A percentile compares a stretch with the other conserved stretches of the same genome.
Evolutionary conservation across 75 land plant species (phyloP).

Genomic region (Sequoiadendron giganteum): DNA sequence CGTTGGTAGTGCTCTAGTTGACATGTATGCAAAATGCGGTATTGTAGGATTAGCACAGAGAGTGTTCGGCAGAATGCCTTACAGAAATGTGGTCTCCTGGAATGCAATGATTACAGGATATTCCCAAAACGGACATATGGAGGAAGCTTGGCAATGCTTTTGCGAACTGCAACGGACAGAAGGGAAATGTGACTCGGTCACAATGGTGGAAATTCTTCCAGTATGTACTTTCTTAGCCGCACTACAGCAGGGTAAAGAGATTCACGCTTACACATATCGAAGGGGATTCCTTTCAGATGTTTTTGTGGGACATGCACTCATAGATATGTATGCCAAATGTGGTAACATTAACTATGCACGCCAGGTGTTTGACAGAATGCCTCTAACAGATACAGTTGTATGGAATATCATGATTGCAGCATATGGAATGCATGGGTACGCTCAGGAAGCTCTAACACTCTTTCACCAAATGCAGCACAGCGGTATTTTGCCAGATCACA

Average conservation of each 20-base stretch:
- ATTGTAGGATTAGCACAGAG: neutral
- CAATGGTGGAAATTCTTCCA: conserved; percentile 1
- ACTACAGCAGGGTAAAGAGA: neutral
- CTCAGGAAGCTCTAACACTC: conserved; percentile 28
- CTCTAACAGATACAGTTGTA: conserved; percentile 18
- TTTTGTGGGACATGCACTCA: conserved; percentile 14
- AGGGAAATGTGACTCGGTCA: conserved; percentile 3
- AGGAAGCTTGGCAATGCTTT: conserved; percentile 5
- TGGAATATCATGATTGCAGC: conserved; percentile 42
- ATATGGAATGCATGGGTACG: conserved; percentile 24
- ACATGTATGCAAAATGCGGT: conserved; percentile 23
- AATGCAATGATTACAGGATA: conserved; percentile 23
- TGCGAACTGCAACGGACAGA: conserved; percentile 4
- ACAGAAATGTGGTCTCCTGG: conserved; percentile 13
- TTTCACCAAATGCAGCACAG: conserved; percentile 38
- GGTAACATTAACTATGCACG: conserved; percentile 14
- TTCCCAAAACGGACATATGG: conserved; percentile 5
- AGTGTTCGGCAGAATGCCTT: conserved; percentile 13
- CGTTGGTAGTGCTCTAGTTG: conserved; percentile 14
- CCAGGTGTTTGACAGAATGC: conserved; percentile 12
- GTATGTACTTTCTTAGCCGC: conserved; percentile 7
- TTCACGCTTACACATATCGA: conserved; percentile 1
- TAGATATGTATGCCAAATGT: conserved; percentile 29
- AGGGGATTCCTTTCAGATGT: conserved; percentile 14
- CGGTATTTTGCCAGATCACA: conserved; percentile 18